phyloP scores from a whole-genome alignment of 139 green algal genomes.

The Pleodorina starrii region DNA sequence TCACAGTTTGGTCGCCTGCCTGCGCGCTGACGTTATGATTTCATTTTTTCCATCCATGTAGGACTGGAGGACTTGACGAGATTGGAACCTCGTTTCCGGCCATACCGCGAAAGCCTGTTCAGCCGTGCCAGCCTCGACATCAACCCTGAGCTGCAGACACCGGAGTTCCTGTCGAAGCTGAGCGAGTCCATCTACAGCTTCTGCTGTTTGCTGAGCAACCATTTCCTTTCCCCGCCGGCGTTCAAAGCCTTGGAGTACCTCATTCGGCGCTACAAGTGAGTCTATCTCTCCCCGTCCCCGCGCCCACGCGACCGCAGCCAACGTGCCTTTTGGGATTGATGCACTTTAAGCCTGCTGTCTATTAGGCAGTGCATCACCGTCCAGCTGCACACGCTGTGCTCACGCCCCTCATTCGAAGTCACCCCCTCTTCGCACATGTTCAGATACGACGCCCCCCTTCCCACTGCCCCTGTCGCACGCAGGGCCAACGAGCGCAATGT shows the following conservation, averaged over 20 bases:
- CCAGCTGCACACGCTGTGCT: too few species aligned
- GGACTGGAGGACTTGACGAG: constrained; percentile 83
- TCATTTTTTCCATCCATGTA: too few species aligned
- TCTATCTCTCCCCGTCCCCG: too few species aligned
- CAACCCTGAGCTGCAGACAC: constrained; percentile 76
- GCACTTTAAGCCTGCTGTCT: too few species aligned
- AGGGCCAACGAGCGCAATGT: constrained; percentile 90
- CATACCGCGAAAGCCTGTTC: constrained; percentile 84
- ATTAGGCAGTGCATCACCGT: too few species aligned
- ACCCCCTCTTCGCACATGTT: too few species aligned
- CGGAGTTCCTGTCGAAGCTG: constrained; percentile 67
- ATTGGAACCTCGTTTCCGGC: constrained; percentile 78
- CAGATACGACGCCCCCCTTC: too few species aligned
- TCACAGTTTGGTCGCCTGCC: too few species aligned
- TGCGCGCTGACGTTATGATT: too few species aligned
- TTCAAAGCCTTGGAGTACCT: constrained; percentile 92
- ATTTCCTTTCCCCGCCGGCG: constrained; percentile 81
- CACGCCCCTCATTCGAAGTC: too few species aligned
- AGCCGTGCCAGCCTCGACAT: constrained; percentile 57
- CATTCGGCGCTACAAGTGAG: constrained; percentile 87
- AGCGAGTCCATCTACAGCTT: constrained; percentile 76
- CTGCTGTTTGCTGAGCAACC: constrained; percentile 78
- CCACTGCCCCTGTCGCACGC: constrained; percentile 14
- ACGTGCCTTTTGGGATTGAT: too few species aligned
- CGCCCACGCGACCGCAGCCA: too few species aligned